Base-by-base conservation (phyloP, 2,329 filamentous ascomycete species). In the Colletotrichum aenigma region DNA sequence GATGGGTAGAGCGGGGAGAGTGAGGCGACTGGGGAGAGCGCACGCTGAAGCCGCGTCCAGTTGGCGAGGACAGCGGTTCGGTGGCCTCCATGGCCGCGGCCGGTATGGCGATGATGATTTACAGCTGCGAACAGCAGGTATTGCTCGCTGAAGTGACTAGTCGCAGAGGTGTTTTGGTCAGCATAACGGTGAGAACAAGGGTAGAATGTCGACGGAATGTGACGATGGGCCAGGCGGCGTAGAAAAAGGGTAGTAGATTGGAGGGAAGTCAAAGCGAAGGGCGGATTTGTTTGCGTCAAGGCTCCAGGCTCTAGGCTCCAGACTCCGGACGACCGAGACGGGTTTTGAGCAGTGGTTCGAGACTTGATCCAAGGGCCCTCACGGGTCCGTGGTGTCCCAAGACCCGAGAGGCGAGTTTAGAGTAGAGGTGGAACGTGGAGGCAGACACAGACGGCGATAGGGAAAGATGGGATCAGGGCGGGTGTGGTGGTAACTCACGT, bases 61-160 rank as follows among this genome's bases (percentile, higher is more conserved):
- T 66, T 48, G 69, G 74, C 60, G 65, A 71, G 74, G 66, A 70
- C 61, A 43, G 74, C 58, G 78, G 66, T 34, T 79, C 78, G 60
- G 78, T 80, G 68, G 79, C 76, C 71, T 81, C 80, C 81, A 82
- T 81, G 72, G 77, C 66, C 65, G 64, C 81, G 72, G 77, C 66
- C 65, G 64, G 34, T 69, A 30, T 60, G 24, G 60, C 65, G 62
- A 30, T 62, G 38, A 58, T 58, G 12, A 52, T 64, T 70, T 71
- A 76, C 65, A 74, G 38, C 52, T 70, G 71, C 61, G 66, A 48
- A 70, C 70, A 77, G 76, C 76, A 72, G 76, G 48, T 74, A 60
- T 52, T 77, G 75, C 78, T 79, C 78, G 69, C 74, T 77, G 75
- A 43, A 68, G 52, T 68, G 24, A 76, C 78, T 79, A 61, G n/a